These are phyloP conservation scores for Syzygium oleosum DNA, from an alignment of 345 rosid genomes.

Conservation along the genomic window DNA sequence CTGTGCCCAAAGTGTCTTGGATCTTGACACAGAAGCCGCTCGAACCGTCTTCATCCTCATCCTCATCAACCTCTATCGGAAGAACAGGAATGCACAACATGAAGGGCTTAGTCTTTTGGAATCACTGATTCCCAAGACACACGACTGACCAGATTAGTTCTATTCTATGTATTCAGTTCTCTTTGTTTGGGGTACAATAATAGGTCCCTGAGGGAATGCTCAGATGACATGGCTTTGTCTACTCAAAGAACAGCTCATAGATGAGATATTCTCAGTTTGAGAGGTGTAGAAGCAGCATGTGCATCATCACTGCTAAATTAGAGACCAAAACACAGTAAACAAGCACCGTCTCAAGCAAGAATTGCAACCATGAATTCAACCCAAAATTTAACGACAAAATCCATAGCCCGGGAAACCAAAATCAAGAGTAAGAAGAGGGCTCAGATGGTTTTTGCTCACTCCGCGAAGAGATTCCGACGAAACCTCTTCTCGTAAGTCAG, in stretches of 20 bases:
- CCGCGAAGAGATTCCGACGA: neutral
- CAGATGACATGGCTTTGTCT: neutral
- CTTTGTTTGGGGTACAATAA: neutral
- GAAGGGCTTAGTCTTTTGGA: neutral
- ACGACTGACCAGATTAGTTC: neutral
- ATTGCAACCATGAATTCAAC: neutral
- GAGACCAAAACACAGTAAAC: neutral
- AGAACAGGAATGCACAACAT: neutral
- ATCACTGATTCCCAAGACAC: neutral
- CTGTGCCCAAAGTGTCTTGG: neutral
- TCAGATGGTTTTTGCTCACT: neutral
- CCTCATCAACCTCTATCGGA: neutral
- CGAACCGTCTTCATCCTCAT: neutral
- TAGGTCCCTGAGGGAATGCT: neutral
- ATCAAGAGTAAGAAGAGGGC: neutral
- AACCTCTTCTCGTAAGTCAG: neutral
- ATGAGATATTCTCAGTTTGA: neutral
- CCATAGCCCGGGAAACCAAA: neutral
- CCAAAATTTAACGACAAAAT: neutral
- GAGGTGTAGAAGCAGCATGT: neutral
- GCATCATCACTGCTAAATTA: neutral
- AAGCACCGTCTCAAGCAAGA: neutral
- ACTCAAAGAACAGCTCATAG: neutral
- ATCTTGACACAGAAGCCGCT: neutral
- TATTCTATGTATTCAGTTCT: neutral